phyloP scores from a whole-genome alignment of 805 yeast species.

The Cyberlindnera euphorbiiphila region DNA sequence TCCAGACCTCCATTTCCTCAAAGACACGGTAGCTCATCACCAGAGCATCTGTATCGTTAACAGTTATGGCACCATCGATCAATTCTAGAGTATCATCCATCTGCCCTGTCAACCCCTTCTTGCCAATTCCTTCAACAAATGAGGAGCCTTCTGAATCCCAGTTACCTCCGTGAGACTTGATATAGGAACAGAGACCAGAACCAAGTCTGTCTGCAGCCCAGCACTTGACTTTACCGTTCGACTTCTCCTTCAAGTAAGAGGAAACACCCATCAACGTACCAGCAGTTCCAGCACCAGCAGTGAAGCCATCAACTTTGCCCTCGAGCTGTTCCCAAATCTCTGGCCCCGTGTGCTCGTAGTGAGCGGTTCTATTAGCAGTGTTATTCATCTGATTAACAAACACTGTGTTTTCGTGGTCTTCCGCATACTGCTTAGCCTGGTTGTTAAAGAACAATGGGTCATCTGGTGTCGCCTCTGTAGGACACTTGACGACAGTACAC shows the following conservation, averaged over 20 bases:
- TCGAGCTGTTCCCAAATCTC: slow-evolving; percentile 64
- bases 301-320: slow-evolving; percentile 54
- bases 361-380: slow-evolving; percentile 67
- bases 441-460: slow-evolving; percentile 42
- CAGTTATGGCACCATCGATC: slow-evolving; percentile 18
- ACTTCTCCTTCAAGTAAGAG: slow-evolving; percentile 49
- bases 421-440: slow-evolving; percentile 29
- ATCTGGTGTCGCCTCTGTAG: slow-evolving; percentile 51
- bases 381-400: slow-evolving; percentile 84
- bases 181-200: slow-evolving; percentile 48
- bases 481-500: slow-evolving; percentile 59
- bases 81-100: slow-evolving; percentile 17
- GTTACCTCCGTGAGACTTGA: slow-evolving; percentile 18
- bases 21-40: slow-evolving; percentile 17
- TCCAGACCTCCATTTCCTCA: slow-evolving; percentile 18
- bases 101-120: slow-evolving; percentile 23
- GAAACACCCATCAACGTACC: slow-evolving; percentile 80
- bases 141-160: slow-evolving; percentile 26
- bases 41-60: slow-evolving; percentile 19
- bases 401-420: slow-evolving; percentile 45
- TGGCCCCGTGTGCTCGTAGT: slow-evolving; percentile 70
- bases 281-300: slow-evolving; percentile 79
- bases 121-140: slow-evolving; percentile 28
- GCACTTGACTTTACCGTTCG: slow-evolving; percentile 35
- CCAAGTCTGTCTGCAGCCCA: slow-evolving; percentile 82